Percentiles rank a stretch among this genome's conserved stretches.
These are phyloP conservation scores for Alternaria sp. DNA, from an alignment of 2,329 filamentous ascomycete species.

Conservation along the genomic window DNA sequence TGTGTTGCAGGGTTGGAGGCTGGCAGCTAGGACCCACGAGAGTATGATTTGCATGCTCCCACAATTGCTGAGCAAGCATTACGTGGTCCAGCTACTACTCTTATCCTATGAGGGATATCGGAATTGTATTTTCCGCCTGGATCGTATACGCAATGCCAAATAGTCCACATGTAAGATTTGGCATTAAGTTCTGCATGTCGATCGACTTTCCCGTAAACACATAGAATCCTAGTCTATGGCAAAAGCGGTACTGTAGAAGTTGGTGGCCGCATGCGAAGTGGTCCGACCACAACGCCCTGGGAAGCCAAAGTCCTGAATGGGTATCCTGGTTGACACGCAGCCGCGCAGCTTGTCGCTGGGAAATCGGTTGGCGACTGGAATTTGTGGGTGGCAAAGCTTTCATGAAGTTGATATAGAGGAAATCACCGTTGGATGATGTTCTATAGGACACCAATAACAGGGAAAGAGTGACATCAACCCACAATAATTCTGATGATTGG, in stretches of 20 bases:
- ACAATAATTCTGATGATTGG: slow-evolving; percentile 3
- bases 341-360: not conserved
- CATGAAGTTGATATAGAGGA: not conserved
- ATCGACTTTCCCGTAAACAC: not conserved
- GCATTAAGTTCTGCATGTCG: not conserved
- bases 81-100: not conserved
- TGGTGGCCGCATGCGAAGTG: not conserved
- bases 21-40: not conserved
- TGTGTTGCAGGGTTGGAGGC: slow-evolving; percentile 3
- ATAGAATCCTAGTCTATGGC: not conserved
- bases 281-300: not conserved
- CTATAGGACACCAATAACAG: not conserved
- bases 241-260: not conserved
- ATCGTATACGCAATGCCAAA: not conserved
- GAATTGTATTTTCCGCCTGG: not conserved
- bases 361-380: not conserved
- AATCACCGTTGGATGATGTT: not conserved
- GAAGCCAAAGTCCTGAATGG: not conserved
- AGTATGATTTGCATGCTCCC: not conserved
- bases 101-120: not conserved
- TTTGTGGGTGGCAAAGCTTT: not conserved
- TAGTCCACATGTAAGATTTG: not conserved
- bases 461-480: slow-evolving; percentile 1
- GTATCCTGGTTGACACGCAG: not conserved
- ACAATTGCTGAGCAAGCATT: not conserved